Conservation (phyloP, 177 flowering plant species). For the Tripterygium wilfordii region DNA sequence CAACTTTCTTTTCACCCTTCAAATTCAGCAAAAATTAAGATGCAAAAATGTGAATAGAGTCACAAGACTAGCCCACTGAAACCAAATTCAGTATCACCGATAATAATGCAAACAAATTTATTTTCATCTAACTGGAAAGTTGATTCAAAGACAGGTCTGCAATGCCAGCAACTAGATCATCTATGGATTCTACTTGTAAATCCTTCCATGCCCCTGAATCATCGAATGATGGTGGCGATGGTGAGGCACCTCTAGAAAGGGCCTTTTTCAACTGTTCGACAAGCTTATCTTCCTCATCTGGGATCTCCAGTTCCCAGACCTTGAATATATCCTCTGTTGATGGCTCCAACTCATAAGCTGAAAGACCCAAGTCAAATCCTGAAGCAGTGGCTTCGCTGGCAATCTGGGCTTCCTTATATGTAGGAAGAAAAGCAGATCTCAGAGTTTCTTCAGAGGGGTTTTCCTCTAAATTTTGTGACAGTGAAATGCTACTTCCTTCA, state of each 20-base stretch:
- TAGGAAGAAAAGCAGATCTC: conserved; percentile 24
- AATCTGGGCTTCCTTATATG: conserved; percentile 17
- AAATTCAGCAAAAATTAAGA: background rate
- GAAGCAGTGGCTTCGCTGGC: conserved; percentile 9
- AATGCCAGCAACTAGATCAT: conserved; percentile 37
- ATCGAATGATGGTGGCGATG: conserved; percentile 9
- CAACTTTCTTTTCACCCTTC: too few species aligned
- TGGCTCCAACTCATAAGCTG: conserved; percentile 20
- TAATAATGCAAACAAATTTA: background rate
- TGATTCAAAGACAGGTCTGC: conserved; percentile 36
- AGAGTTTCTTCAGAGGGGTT: conserved; percentile 1
- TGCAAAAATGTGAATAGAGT: too few species aligned
- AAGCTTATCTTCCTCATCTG: conserved; percentile 42
- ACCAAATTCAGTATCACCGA: background rate
- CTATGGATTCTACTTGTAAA: conserved; percentile 16
- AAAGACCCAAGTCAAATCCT: conserved; percentile 12
- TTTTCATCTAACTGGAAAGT: conserved; percentile 5
- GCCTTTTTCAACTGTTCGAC: conserved; percentile 32
- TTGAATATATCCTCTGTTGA: conserved; percentile 39
- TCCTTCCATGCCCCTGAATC: conserved; percentile 9
- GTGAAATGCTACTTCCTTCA: background rate
- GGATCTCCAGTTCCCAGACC: conserved; percentile 58
- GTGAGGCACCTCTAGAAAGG: conserved; percentile 13
- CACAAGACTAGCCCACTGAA: background rate
- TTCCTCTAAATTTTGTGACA: background rate